Conservation (phyloP, 257 asterid genomes). For the Cynanchum wilfordii region DNA sequence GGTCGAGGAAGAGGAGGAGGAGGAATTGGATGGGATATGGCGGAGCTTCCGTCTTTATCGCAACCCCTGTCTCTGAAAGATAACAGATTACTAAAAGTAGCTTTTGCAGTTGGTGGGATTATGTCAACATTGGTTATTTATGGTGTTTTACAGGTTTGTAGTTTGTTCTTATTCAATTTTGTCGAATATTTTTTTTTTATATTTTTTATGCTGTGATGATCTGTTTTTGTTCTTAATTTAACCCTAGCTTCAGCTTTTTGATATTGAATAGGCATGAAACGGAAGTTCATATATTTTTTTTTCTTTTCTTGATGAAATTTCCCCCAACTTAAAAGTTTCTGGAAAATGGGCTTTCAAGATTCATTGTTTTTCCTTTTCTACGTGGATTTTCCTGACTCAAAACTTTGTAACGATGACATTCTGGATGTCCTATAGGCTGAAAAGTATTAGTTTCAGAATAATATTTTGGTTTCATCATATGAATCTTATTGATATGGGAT, state of each 20-base stretch:
- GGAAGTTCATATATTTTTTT: not conserved
- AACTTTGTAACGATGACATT: not conserved
- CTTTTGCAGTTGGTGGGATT: conserved; percentile 79
- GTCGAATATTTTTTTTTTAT: not conserved
- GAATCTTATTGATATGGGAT: not conserved
- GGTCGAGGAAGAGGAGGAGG: conserved; percentile 19
- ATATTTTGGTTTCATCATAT: not conserved
- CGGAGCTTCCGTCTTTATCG: conserved; percentile 48
- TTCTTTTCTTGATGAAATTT: not conserved
- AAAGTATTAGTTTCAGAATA: not conserved
- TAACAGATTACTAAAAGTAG: conserved; percentile 54
- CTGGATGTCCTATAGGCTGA: not conserved
- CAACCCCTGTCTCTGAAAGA: conserved; percentile 44
- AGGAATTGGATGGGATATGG: conserved; percentile 63
- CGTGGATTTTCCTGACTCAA: not conserved
- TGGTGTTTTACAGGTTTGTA: conserved; percentile 78
- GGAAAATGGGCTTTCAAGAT: not conserved
- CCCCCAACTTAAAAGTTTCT: not conserved
- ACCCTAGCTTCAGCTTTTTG: not conserved
- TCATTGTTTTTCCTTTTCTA: not conserved
- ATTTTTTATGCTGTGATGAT: not conserved
- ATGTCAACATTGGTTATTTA: conserved; percentile 87
- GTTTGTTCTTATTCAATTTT: not conserved
- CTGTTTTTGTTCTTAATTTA: not conserved
- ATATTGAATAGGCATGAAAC: not conserved